phyloP scores from a whole-genome alignment of 2,329 filamentous ascomycete species.

The Penicillium sp. region DNA sequence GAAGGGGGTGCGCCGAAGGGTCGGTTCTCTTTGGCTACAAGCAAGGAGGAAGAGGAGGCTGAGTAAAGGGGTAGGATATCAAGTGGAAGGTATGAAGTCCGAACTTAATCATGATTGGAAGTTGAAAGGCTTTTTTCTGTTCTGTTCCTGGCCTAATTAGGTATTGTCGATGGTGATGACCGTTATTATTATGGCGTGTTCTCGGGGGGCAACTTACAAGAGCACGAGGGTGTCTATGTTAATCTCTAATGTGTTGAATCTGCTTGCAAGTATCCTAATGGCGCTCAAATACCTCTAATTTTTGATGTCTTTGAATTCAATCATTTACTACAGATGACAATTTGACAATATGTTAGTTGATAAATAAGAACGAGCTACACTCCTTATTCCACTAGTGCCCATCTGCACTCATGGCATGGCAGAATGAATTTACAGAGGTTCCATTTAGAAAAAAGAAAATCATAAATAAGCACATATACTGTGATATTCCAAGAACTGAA shows the following conservation, averaged over 20 bases:
- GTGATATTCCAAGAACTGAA: not conserved
- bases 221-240: not conserved
- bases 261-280: not conserved
- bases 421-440: too few species aligned
- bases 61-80: constrained; percentile 29
- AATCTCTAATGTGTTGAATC: constrained; percentile 4
- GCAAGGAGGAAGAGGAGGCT: constrained; percentile 47
- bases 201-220: not conserved
- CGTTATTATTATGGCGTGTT: not conserved
- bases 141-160: not conserved
- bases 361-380: not conserved
- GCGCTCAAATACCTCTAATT: not conserved
- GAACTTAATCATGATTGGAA: too few species aligned
- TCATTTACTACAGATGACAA: not conserved
- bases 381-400: not conserved
- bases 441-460: fast-evolving
- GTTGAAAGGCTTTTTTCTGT: not conserved
- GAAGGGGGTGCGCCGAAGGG: constrained; percentile 46
- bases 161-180: not conserved
- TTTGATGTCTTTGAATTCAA: not conserved
- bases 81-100: not conserved
- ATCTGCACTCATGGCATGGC: not conserved
- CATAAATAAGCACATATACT: too few species aligned
- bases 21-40: constrained; percentile 43
- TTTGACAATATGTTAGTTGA: not conserved